Evolutionary conservation across 108 stramenopile genomes (phyloP).

Genomic region (Parietichytrium sp.): DNA sequence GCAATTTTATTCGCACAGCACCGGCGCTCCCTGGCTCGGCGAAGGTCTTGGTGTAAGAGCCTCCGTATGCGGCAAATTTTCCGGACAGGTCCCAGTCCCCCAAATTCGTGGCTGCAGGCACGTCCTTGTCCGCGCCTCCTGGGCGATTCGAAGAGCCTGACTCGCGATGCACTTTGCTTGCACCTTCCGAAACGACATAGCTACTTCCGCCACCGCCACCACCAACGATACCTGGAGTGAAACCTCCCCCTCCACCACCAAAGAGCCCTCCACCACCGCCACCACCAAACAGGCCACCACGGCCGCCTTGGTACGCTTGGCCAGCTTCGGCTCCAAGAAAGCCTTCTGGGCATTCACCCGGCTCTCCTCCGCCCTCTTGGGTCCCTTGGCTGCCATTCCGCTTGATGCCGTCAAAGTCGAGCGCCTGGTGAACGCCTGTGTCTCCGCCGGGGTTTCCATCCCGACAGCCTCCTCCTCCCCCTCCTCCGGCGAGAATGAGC

Average conservation of each 20-base stretch:
- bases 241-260: conserved; percentile 66
- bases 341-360: conserved; percentile 57
- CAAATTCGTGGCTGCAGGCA: conserved; percentile 46
- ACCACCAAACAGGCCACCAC: conserved; percentile 63
- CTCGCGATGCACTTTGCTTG: conserved; percentile 44
- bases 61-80: conserved; percentile 55
- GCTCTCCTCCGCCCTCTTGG: conserved; percentile 45
- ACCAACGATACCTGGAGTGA: conserved; percentile 61
- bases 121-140: conserved; percentile 50
- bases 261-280: conserved; percentile 63
- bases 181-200: conserved; percentile 44
- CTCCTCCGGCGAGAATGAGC: conserved; percentile 56
- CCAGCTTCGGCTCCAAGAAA: conserved; percentile 50
- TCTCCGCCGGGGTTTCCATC: conserved; percentile 56
- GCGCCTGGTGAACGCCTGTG: conserved; percentile 50
- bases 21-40: conserved; percentile 10
- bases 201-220: conserved; percentile 63
- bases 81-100: conserved; percentile 58
- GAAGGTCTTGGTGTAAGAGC: neutral
- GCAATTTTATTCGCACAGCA: neutral
- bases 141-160: conserved; percentile 50
- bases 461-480: conserved; percentile 61
- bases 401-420: conserved; percentile 52
- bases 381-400: conserved; percentile 58
- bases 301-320: conserved; percentile 56